A percentile compares a stretch with the other conserved stretches of the same genome.
These are phyloP conservation scores for Pistacia vera DNA, from an alignment of 345 rosid species.

Conservation along the genomic window DNA sequence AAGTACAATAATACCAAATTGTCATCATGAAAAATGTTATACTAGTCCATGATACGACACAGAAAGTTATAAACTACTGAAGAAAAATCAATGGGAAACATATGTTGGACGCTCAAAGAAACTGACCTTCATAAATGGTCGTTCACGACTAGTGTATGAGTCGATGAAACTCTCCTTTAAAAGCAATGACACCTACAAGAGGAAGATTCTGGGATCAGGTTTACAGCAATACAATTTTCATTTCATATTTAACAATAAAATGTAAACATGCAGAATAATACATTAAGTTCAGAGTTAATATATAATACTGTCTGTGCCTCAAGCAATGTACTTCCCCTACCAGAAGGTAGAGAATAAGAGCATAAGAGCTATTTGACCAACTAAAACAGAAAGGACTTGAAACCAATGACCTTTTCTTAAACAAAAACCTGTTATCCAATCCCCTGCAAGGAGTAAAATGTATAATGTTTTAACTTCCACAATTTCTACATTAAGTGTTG, in stretches of 20 bases:
- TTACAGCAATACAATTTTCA: not conserved
- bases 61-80: not conserved
- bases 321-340: not conserved
- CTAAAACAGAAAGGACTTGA: not conserved
- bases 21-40: not conserved
- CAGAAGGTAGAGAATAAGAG: not conserved
- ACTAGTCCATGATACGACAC: not conserved
- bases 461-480: not conserved
- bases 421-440: not conserved
- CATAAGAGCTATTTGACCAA: not conserved
- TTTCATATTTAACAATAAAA: not conserved
- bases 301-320: not conserved
- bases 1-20: not conserved
- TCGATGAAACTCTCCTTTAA: constrained; percentile 91
- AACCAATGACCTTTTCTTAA: not conserved
- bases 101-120: not conserved
- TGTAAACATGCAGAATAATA: not conserved
- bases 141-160: constrained; percentile 78
- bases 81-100: not conserved
- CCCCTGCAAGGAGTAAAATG: not conserved
- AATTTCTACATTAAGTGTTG: not conserved
- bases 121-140: constrained; percentile 86
- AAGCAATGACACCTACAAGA: constrained; percentile 78
- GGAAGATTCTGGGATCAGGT: constrained; percentile 17
- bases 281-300: not conserved